Evolutionary conservation across 2,329 filamentous ascomycete genomes (phyloP), one percentile per base, ranked within the genome.

Genomic region (Aspergillus uvarum): DNA sequence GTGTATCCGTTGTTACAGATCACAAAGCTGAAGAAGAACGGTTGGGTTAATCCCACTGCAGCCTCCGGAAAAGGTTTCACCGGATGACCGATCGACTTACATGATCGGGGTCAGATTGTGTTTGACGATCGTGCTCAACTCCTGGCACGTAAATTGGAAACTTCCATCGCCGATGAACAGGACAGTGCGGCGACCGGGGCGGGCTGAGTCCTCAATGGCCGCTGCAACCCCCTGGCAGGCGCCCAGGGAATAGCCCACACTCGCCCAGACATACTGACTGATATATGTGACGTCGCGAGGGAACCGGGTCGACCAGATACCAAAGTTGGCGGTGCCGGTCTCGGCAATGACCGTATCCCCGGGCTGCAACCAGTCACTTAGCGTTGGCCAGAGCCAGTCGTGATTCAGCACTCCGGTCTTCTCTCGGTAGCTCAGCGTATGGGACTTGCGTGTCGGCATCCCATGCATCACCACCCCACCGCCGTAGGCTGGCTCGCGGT

Each of bases 121-220:
- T 16, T 77, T 77, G 65, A 89, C 84, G 66, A 89, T 88, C 2
- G 85, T 87, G 11, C 83, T 82, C 3, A 90, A 75, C 63, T 89
- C 87, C 68, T 90, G 87, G 0, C 82, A 85, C 0, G 87, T 89
- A 75, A 89, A 83, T 63, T 88, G 83, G 60, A 89, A 81, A 62
- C 85, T 87, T 3, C 87, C 87, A 55, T 88, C 86, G 5, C 86
- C 86, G 35, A 86, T 86, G 61, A 86, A 79, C 1, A 88, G 73
- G 10, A 87, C 78, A 0, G 85, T 83, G 56, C 83, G 76, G 11
- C 59, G 63, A 19, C 68, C 62, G 14, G 55, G 49, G 7, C 11
- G 11, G 11, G n/a, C 53, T n/a, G 55, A 49, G 21, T 77, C 71
- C 14, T 69, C 68, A 29, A 77, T 68, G 21, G 87, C 87, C 0